Percentiles rank a stretch among this genome's conserved stretches.
phyloP scores from a whole-genome alignment of 371 early-diverging fungal species.

The Mucor saturninus region DNA sequence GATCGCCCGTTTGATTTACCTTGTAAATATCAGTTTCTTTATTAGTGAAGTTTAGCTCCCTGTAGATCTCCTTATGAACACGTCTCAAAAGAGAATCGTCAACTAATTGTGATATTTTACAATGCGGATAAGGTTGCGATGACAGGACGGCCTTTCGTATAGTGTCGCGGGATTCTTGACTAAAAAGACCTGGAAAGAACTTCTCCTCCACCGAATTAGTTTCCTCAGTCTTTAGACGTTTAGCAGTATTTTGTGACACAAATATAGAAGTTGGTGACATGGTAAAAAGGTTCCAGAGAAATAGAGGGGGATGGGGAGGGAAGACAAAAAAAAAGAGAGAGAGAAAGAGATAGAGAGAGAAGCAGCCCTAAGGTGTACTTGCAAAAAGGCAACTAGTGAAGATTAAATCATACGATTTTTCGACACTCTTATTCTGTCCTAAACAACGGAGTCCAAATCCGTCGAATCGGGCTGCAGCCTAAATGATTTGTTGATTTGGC shows the following conservation, averaged over 20 bases:
- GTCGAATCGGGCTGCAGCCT: background rate
- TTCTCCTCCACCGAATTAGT: slow-evolving; percentile 14
- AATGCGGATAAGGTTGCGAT: slow-evolving; percentile 72
- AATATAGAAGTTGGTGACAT: background rate
- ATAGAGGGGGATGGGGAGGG: background rate
- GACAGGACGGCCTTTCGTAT: slow-evolving; percentile 37
- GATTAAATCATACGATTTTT: background rate
- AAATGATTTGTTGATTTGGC: too few species aligned
- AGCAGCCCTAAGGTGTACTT: background rate
- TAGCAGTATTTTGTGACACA: background rate
- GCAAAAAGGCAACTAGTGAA: background rate
- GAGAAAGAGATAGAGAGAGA: background rate
- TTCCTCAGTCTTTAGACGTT: slow-evolving; percentile 25
- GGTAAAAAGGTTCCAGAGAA: background rate
- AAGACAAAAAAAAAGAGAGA: background rate
- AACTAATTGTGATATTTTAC: slow-evolving; percentile 61
- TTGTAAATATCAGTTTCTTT: slow-evolving; percentile 86
- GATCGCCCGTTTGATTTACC: slow-evolving; percentile 78
- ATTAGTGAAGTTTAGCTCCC: slow-evolving; percentile 64
- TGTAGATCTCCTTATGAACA: slow-evolving; percentile 69
- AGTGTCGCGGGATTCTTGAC: slow-evolving; percentile 24
- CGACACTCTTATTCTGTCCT: background rate
- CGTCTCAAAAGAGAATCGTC: slow-evolving; percentile 61
- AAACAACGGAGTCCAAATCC: background rate
- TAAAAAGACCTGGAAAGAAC: slow-evolving; percentile 39